A percentile compares a stretch with the other conserved stretches of the same genome.
phyloP scores from a whole-genome alignment of 192 early-diverging fungal species.

The Fimicolochytrium jonesii region DNA sequence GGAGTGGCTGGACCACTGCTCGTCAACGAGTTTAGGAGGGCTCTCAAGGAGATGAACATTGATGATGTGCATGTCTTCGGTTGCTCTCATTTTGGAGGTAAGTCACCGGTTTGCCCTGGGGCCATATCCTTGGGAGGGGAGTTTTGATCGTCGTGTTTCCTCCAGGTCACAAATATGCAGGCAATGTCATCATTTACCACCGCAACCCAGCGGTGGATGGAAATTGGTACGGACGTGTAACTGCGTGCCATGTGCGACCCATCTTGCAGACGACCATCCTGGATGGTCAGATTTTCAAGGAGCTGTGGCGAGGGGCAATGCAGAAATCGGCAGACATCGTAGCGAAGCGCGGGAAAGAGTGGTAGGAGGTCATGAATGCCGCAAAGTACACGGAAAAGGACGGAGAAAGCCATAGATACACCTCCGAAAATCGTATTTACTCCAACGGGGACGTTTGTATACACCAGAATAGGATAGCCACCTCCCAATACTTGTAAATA shows the following conservation, averaged over 20 bases:
- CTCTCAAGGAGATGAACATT: conserved; percentile 28
- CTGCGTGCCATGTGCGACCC: conserved; percentile 39
- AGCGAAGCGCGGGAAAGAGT: too few relatives aligned
- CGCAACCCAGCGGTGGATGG: conserved; percentile 22
- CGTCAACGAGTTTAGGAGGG: conserved; percentile 47
- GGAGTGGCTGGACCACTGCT: conserved; percentile 59
- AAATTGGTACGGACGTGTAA: conserved; percentile 51
- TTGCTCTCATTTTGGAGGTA: conserved; percentile 54
- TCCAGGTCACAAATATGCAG: conserved; percentile 64
- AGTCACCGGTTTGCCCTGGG: not conserved
- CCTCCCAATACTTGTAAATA: too few relatives aligned
- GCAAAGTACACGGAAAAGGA: too few relatives aligned
- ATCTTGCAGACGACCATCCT: conserved; percentile 36
- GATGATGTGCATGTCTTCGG: conserved; percentile 41
- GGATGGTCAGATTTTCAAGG: conserved; percentile 41
- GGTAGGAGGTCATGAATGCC: too few relatives aligned
- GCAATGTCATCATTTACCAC: conserved; percentile 57
- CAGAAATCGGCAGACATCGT: not conserved
- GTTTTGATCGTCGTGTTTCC: not conserved
- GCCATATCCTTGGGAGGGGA: not conserved
- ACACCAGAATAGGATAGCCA: too few relatives aligned
- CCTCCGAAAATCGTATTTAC: too few relatives aligned
- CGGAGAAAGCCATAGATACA: too few relatives aligned
- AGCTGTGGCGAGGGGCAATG: conserved; percentile 42
- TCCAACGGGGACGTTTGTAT: too few relatives aligned